Percentiles rank a stretch among this genome's conserved stretches.
Conservation (phyloP, 2,329 filamentous ascomycete genomes). For the Verticillium longisporum region DNA sequence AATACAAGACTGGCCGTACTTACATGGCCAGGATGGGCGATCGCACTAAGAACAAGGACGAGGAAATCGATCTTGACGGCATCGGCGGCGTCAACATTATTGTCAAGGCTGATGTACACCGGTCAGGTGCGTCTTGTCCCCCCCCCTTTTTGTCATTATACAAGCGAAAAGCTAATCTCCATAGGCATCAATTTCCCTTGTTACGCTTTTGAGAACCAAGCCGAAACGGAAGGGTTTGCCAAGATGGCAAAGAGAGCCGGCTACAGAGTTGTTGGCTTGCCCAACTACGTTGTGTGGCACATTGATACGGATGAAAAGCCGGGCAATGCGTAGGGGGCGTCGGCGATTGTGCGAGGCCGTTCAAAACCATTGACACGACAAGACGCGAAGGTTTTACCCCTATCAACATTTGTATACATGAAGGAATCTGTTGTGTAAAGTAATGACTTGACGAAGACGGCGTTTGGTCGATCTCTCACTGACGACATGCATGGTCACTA, state of each 20-base stretch:
- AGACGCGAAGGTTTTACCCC: neutral
- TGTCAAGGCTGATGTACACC: slow-evolving; percentile 95
- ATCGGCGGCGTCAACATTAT: slow-evolving; percentile 96
- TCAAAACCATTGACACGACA: neutral
- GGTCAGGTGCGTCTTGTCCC: slow-evolving; percentile 62
- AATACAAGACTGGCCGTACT: slow-evolving; percentile 83
- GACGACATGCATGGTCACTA: neutral
- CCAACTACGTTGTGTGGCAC: slow-evolving; percentile 98
- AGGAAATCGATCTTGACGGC: slow-evolving; percentile 87
- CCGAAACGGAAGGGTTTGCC: slow-evolving; percentile 96
- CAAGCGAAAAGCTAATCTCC: neutral
- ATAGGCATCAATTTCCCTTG: slow-evolving; percentile 93
- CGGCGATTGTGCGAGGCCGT: neutral
- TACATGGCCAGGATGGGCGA: slow-evolving; percentile 91
- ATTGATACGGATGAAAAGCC: slow-evolving; percentile 94
- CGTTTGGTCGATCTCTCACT: neutral
- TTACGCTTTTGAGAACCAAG: slow-evolving; percentile 97
- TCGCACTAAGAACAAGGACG: slow-evolving; percentile 85
- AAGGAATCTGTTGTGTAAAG: neutral
- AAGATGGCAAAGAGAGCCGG: slow-evolving; percentile 98
- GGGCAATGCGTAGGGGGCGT: slow-evolving; percentile 55
- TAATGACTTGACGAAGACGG: neutral
- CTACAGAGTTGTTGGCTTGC: slow-evolving; percentile 84
- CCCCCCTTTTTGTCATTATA: neutral
- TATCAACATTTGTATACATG: neutral